Conservation (phyloP, 2,329 filamentous ascomycete genomes). For the Diplodia intermedia region DNA sequence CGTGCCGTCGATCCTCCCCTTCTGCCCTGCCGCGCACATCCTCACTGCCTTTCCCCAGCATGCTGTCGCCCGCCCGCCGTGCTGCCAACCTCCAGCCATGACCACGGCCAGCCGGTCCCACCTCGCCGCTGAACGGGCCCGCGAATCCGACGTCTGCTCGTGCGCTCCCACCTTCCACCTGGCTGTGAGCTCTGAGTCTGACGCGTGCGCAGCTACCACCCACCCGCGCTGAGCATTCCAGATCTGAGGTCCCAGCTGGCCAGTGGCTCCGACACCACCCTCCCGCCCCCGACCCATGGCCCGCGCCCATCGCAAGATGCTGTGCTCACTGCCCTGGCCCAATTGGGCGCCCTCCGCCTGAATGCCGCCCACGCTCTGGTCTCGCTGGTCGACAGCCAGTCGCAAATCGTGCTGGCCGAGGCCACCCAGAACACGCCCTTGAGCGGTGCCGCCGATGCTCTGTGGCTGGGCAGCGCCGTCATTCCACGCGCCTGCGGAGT, state of each 20-base stretch:
- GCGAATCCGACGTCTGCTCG: conserved; percentile 10
- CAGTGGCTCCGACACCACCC: conserved; percentile 14
- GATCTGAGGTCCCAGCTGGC: neutral
- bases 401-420: conserved; percentile 47
- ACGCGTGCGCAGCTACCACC: neutral
- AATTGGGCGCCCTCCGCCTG: conserved; percentile 48
- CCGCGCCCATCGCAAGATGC: conserved; percentile 41
- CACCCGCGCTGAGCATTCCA: neutral
- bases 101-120: too few species aligned
- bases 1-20: too few species aligned
- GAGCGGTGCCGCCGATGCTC: conserved; percentile 38
- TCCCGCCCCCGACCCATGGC: conserved; percentile 36
- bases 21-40: too few species aligned
- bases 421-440: conserved; percentile 43
- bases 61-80: neutral
- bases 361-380: conserved; percentile 46
- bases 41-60: too few species aligned
- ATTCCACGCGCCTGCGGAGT: conserved; percentile 45
- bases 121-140: neutral
- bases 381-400: conserved; percentile 48
- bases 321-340: conserved; percentile 47
- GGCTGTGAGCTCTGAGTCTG: neutral
- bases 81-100: neutral
- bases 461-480: conserved; percentile 43
- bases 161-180: neutral